phyloP scores from a whole-genome alignment of 805 yeast genomes.

The Myxozyma lipomycoides region DNA sequence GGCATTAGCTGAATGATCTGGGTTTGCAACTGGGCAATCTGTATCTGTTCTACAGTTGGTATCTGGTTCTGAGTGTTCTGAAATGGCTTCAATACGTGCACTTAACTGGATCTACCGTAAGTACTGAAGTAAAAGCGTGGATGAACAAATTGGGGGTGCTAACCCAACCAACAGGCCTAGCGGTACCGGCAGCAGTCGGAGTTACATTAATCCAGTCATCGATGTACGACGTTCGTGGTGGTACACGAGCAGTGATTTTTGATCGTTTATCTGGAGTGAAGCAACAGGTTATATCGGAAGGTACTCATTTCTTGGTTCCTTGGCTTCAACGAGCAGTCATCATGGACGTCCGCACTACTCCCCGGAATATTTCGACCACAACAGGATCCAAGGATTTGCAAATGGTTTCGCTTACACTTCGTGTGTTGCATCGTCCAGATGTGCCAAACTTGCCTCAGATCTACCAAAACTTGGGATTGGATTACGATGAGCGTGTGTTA shows the following conservation, averaged over 20 bases:
- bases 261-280: slow-evolving; percentile 89
- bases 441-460: slow-evolving; percentile 75
- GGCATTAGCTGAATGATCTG: too few species aligned
- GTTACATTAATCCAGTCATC: slow-evolving; percentile 73
- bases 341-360: slow-evolving; percentile 89
- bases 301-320: slow-evolving; percentile 91
- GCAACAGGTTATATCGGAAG: slow-evolving; percentile 87
- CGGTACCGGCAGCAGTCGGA: slow-evolving; percentile 40
- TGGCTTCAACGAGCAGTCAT: slow-evolving; percentile 92
- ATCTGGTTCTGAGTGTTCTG: too few species aligned
- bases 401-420: slow-evolving; percentile 85
- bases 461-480: slow-evolving; percentile 86
- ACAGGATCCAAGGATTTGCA: slow-evolving; percentile 98
- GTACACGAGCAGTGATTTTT: slow-evolving; percentile 90
- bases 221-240: slow-evolving; percentile 93
- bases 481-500: slow-evolving; percentile 89
- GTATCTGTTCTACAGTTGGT: too few species aligned
- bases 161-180: slow-evolving; percentile 32
- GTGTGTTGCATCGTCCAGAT: slow-evolving; percentile 93
- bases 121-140: too few species aligned
- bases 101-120: slow-evolving; percentile 23
- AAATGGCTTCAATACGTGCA: slow-evolving; percentile 16
- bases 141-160: too few species aligned
- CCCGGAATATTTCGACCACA: slow-evolving; percentile 86
- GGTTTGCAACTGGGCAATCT: too few species aligned